phyloP scores from a whole-genome alignment of 2,329 filamentous ascomycete genomes.

The Scedosporium dehoogii region DNA sequence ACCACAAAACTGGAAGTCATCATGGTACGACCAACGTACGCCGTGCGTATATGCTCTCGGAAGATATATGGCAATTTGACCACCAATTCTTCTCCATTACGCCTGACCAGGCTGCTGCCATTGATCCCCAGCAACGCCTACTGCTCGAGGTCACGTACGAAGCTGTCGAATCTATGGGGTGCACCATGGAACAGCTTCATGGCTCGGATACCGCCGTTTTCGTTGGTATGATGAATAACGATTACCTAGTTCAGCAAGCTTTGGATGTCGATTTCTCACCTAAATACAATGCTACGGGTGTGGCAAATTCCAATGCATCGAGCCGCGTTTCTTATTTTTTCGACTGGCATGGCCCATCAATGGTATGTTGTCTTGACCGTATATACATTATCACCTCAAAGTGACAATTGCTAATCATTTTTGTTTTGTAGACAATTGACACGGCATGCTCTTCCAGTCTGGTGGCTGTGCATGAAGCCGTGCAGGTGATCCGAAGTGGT shows the following conservation, averaged over 20 bases:
- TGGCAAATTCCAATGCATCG: background rate
- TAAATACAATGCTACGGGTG: slow-evolving; percentile 5
- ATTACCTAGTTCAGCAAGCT: slow-evolving; percentile 19
- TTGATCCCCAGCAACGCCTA: slow-evolving; percentile 23
- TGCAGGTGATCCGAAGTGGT: slow-evolving; percentile 17
- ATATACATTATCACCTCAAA: background rate
- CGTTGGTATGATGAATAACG: slow-evolving; percentile 16
- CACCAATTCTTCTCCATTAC: slow-evolving; percentile 11
- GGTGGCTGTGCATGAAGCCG: slow-evolving; percentile 21
- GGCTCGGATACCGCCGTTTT: slow-evolving; percentile 12
- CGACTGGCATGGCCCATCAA: slow-evolving; percentile 12
- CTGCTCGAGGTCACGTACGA: slow-evolving; percentile 27
- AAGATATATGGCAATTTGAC: slow-evolving; percentile 11
- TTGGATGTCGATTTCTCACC: slow-evolving; percentile 12
- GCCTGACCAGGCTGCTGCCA: slow-evolving; percentile 13
- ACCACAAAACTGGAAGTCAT: slow-evolving; percentile 13
- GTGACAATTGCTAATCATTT: background rate
- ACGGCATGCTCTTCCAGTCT: slow-evolving; percentile 28
- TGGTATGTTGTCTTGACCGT: slow-evolving; percentile 4
- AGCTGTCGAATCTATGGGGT: slow-evolving; percentile 11
- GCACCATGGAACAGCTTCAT: slow-evolving; percentile 3
- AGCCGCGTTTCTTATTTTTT: slow-evolving; percentile 14
- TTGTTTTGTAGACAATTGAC: slow-evolving; percentile 20
- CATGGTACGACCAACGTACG: slow-evolving; percentile 15
- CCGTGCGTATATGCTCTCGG: slow-evolving; percentile 10